phyloP scores from a whole-genome alignment of 1,284 basidiomycete species.

The Fomitopsis schrenkii region DNA sequence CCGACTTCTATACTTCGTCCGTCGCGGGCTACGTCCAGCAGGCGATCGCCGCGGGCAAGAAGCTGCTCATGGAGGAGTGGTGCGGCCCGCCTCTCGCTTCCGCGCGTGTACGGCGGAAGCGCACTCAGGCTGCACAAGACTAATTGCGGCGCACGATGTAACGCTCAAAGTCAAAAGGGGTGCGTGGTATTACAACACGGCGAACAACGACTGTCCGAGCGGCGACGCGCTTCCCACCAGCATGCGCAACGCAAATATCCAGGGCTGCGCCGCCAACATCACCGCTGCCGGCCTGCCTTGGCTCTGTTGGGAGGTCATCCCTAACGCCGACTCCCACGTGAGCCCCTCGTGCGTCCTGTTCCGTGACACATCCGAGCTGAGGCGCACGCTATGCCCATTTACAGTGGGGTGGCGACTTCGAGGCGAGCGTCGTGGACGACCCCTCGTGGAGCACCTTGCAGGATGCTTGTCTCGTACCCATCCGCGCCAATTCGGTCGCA shows the following conservation, averaged over 20 bases:
- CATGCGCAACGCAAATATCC: constrained; percentile 28
- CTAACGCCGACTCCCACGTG: constrained; percentile 32
- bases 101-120: neutral
- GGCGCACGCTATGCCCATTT: neutral
- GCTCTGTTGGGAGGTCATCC: constrained; percentile 36
- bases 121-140: neutral
- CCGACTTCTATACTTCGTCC: constrained; percentile 25
- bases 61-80: constrained; percentile 35
- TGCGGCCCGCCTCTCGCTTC: constrained; percentile 5
- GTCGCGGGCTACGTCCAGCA: constrained; percentile 28
- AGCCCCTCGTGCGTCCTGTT: neutral
- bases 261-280: constrained; percentile 30
- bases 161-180: constrained; percentile 19
- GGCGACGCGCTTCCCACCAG: constrained; percentile 18
- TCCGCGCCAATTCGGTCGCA: too few species aligned
- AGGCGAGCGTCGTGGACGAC: constrained; percentile 25
- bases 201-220: constrained; percentile 27
- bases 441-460: constrained; percentile 22
- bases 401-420: constrained; percentile 30
- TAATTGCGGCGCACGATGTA: neutral
- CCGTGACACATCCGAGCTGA: neutral
- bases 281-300: constrained; percentile 32
- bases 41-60: constrained; percentile 29
- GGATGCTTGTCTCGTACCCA: neutral
- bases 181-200: constrained; percentile 30